A percentile compares a stretch with the other conserved stretches of the same genome.
Evolutionary conservation across 2,329 filamentous ascomycete genomes (phyloP).

Genomic region (Colletotrichum sp.): DNA sequence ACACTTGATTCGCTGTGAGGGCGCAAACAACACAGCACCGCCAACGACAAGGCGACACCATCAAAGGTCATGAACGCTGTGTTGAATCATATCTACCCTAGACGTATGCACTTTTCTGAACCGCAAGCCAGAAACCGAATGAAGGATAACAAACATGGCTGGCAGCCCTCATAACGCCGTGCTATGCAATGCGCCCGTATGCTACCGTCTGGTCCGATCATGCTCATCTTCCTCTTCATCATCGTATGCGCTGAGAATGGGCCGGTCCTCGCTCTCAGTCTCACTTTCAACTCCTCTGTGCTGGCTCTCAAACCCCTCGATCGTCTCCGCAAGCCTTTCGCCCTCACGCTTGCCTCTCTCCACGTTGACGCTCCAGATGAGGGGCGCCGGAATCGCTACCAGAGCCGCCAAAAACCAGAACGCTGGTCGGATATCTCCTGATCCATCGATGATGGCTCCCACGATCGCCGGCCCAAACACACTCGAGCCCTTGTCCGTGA

Average conservation of each 20-base stretch:
- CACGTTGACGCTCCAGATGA: constrained; percentile 86
- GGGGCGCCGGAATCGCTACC: constrained; percentile 82
- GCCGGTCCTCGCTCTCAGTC: constrained; percentile 35
- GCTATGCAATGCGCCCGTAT: constrained; percentile 25
- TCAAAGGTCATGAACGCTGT: background rate
- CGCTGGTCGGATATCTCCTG: constrained; percentile 81
- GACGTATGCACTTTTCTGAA: background rate
- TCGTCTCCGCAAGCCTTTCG: constrained; percentile 63
- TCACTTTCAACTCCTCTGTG: constrained; percentile 23
- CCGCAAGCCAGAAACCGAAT: background rate
- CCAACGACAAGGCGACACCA: background rate
- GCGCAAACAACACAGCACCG: background rate
- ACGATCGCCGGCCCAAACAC: constrained; percentile 95
- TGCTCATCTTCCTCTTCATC: constrained; percentile 30
- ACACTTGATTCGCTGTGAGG: background rate
- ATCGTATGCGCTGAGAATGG: constrained; percentile 39
- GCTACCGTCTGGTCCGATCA: background rate
- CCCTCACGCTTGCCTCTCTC: constrained; percentile 77
- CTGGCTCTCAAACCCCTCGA: constrained; percentile 52
- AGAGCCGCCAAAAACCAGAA: constrained; percentile 91
- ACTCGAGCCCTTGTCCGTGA: constrained; percentile 95
- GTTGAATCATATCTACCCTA: background rate
- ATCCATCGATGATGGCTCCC: constrained; percentile 85
- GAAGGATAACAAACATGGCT: background rate
- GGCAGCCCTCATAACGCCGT: constrained; percentile 25